These are phyloP conservation scores for Silene latifolia DNA, from an alignment of 148 eudicot species.

Conservation along the genomic window DNA sequence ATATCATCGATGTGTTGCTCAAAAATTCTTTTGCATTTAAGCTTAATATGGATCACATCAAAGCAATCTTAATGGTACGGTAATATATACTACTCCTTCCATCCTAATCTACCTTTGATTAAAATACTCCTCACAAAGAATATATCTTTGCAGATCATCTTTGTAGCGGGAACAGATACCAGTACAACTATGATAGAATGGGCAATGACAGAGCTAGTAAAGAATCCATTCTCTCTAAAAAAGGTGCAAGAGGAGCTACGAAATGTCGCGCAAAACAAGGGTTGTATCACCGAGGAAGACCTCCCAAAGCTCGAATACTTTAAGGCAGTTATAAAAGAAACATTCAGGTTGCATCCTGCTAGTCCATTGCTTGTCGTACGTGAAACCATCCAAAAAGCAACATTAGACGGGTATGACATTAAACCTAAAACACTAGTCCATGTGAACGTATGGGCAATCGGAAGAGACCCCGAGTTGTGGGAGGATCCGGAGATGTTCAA, in stretches of 20 bases:
- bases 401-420: background rate
- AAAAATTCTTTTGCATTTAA: slow-evolving; percentile 8
- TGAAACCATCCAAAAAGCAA: background rate
- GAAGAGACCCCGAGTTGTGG: background rate
- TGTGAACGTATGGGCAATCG: background rate
- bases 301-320: background rate
- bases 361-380: background rate
- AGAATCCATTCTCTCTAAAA: background rate
- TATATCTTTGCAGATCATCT: background rate
- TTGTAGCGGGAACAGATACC: background rate
- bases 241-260: background rate
- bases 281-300: background rate
- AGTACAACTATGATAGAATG: background rate
- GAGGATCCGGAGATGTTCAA: background rate
- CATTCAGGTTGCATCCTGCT: background rate
- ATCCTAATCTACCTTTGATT: too few species aligned
- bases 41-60: slow-evolving; percentile 5
- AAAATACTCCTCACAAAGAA: too few species aligned
- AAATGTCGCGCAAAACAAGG: background rate
- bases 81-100: too few species aligned
- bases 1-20: slow-evolving; percentile 9
- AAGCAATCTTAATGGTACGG: slow-evolving; percentile 10
- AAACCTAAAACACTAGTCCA: background rate
- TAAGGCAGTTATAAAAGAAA: background rate
- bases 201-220: background rate